phyloP scores from a whole-genome alignment of 768 basidiomycete species.

The Trametes meyenii region DNA sequence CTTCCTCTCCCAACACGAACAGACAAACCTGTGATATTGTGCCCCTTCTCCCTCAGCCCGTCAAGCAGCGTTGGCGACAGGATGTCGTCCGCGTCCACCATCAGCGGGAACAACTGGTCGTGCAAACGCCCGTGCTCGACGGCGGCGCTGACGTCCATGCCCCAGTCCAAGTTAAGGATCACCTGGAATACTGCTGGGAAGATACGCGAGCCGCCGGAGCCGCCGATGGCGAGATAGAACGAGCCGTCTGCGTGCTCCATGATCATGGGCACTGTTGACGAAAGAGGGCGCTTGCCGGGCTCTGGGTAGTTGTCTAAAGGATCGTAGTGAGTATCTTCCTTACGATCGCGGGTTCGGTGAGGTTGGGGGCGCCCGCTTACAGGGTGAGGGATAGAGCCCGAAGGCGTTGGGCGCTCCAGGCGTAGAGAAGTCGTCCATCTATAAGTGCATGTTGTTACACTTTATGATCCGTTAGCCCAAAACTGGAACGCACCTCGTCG shows the following conservation, averaged over 20 bases:
- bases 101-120: constrained; percentile 77
- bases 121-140: constrained; percentile 88
- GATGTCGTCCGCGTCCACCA: constrained; percentile 61
- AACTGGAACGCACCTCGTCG: constrained; percentile 59
- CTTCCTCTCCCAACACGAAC: not conserved
- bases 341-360: not conserved
- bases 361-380: constrained; percentile 41
- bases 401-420: constrained; percentile 86
- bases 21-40: constrained; percentile 65
- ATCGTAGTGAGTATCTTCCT: not conserved
- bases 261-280: constrained; percentile 82
- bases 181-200: constrained; percentile 80
- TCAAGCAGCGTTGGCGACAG: constrained; percentile 61
- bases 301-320: constrained; percentile 84
- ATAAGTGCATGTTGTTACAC: no score
- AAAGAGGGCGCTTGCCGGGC: constrained; percentile 86
- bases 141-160: constrained; percentile 74
- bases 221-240: constrained; percentile 76
- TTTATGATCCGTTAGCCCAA: not conserved
- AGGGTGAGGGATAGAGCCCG: constrained; percentile 81
- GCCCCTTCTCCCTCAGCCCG: constrained; percentile 61
- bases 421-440: constrained; percentile 93
- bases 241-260: constrained; percentile 76
- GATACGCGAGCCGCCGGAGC: constrained; percentile 86
- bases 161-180: constrained; percentile 80